Percentiles rank a stretch among this genome's conserved stretches.
Evolutionary conservation across 2,329 filamentous ascomycete species (phyloP).

Genomic region (Aspergillus pseudoterreus): DNA sequence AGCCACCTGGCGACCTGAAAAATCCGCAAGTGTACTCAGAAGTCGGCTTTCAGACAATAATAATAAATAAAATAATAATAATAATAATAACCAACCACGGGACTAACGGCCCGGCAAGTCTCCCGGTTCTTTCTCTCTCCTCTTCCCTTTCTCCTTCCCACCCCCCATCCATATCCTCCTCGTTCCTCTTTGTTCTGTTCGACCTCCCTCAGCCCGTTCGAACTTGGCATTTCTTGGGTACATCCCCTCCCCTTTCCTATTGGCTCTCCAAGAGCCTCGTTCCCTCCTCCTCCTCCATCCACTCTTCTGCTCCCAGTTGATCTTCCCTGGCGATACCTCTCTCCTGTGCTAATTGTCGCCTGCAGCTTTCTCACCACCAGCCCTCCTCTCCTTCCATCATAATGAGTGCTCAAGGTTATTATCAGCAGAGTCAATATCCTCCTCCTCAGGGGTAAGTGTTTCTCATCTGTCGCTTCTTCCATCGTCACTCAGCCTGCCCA

Average conservation of each 20-base stretch:
- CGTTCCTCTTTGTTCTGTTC: neutral
- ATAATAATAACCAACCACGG: neutral
- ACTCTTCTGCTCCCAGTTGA: slow-evolving; percentile 1
- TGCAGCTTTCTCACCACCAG: slow-evolving; percentile 1
- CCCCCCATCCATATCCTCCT: neutral
- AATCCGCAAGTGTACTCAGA: too few species aligned
- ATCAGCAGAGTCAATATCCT: slow-evolving; percentile 25
- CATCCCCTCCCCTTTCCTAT: slow-evolving; percentile 9
- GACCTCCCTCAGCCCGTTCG: neutral
- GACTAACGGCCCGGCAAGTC: neutral
- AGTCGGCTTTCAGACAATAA: neutral
- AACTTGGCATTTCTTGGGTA: slow-evolving; percentile 24
- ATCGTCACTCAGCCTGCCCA: too few species aligned
- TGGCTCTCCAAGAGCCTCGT: slow-evolving; percentile 10
- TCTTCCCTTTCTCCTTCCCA: neutral
- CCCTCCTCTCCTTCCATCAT: slow-evolving; percentile 3
- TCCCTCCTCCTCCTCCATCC: slow-evolving; percentile 4
- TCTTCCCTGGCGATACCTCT: neutral
- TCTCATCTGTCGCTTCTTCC: too few species aligned
- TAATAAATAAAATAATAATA: neutral
- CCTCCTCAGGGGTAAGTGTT: slow-evolving; percentile 37
- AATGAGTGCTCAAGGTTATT: slow-evolving; percentile 21
- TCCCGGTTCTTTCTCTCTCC: slow-evolving; percentile 1
- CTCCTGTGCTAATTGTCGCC: neutral
- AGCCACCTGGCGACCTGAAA: too few species aligned